These are phyloP conservation scores for Fusarium paranaense DNA, from an alignment of 2,329 filamentous ascomycete genomes.

Conservation along the genomic window DNA sequence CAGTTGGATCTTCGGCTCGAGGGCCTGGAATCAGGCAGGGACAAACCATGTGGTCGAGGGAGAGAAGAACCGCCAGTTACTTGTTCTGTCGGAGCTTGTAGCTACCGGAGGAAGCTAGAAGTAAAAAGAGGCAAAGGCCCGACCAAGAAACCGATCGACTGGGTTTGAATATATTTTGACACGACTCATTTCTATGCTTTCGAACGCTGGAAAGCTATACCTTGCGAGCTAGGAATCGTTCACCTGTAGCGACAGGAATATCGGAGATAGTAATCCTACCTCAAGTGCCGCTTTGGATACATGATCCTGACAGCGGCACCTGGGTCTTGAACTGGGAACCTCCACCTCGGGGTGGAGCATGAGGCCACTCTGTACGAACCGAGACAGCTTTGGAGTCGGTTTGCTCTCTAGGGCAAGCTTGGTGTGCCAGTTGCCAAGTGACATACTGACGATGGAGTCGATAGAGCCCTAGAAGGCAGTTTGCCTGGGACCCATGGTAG, in stretches of 20 bases:
- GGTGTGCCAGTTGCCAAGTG: background rate
- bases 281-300: constrained; percentile 22
- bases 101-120: background rate
- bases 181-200: background rate
- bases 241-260: background rate
- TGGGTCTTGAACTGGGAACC: constrained; percentile 17
- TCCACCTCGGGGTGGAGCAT: constrained; percentile 34
- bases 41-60: background rate
- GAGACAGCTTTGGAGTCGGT: constrained; percentile 3
- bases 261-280: background rate
- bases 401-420: background rate
- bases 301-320: constrained; percentile 22
- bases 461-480: background rate
- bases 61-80: background rate
- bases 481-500: background rate
- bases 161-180: background rate
- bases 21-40: background rate
- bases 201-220: background rate
- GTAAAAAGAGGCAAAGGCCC: background rate
- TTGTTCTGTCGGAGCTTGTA: background rate
- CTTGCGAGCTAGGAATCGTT: background rate
- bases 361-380: constrained; percentile 13
- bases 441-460: background rate
- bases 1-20: constrained; percentile 1
- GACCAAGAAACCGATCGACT: background rate